These are phyloP conservation scores for Xerocomellus chrysenteron DNA, from an alignment of 768 basidiomycete species.

Conservation along the genomic window DNA sequence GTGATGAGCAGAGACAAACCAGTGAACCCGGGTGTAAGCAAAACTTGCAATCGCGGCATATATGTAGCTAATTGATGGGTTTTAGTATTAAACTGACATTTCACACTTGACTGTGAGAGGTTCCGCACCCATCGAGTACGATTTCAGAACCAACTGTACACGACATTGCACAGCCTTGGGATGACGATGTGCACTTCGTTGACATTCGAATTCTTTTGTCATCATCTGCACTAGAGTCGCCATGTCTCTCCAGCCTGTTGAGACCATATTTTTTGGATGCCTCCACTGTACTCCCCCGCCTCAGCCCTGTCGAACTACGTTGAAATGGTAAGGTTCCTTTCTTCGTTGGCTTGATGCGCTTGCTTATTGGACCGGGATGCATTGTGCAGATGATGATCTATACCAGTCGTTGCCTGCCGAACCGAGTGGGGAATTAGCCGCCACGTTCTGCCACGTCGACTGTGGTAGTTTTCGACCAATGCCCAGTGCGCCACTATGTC, in stretches of 20 bases:
- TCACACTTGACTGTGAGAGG: background rate
- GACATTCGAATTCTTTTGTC: background rate
- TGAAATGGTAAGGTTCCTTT: slow-evolving; percentile 7
- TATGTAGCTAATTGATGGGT: slow-evolving; percentile 13
- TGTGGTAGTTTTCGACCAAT: background rate
- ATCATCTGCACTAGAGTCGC: background rate
- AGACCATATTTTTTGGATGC: background rate
- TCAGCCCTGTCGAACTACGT: background rate
- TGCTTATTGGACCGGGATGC: slow-evolving; percentile 4
- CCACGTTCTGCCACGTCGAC: background rate
- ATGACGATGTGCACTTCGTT: slow-evolving; percentile 6
- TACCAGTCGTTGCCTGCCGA: background rate
- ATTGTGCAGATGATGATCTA: background rate
- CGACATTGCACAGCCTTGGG: slow-evolving; percentile 26
- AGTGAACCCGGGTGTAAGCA: slow-evolving; percentile 2
- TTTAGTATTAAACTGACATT: background rate
- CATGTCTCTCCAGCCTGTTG: background rate
- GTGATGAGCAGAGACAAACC: slow-evolving; percentile 15
- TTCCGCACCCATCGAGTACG: slow-evolving; percentile 4
- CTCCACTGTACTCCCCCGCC: background rate
- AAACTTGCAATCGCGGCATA: slow-evolving; percentile 10
- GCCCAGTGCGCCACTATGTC: background rate
- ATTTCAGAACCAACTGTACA: slow-evolving; percentile 8
- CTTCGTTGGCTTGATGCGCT: background rate
- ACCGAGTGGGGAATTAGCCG: slow-evolving; percentile 2